These are phyloP conservation scores for Fusarium poae DNA, from an alignment of 2,329 filamentous ascomycete genomes.

Conservation along the genomic window DNA sequence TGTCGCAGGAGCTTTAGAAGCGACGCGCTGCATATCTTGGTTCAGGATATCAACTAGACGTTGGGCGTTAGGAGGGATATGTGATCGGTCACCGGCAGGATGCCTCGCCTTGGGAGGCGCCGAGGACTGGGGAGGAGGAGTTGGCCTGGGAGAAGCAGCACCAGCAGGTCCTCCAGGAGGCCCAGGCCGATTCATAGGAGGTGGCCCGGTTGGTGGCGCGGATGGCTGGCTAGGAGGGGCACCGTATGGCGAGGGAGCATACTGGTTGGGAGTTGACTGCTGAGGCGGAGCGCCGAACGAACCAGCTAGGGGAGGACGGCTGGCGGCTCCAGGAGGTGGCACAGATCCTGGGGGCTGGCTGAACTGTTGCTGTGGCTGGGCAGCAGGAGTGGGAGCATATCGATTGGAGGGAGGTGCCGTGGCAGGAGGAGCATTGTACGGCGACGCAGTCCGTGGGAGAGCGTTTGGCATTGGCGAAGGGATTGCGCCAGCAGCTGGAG, in stretches of 20 bases:
- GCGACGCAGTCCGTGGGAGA: slow-evolving; percentile 81
- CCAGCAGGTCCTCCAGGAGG: slow-evolving; percentile 53
- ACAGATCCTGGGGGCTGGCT: slow-evolving; percentile 58
- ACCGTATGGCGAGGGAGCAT: slow-evolving; percentile 69
- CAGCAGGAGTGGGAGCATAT: slow-evolving; percentile 77
- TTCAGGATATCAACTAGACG: slow-evolving; percentile 84
- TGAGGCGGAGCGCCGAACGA: slow-evolving; percentile 61
- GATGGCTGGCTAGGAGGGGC: slow-evolving; percentile 55
- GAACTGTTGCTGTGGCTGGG: slow-evolving; percentile 62
- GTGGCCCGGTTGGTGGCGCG: slow-evolving; percentile 56
- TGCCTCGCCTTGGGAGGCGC: slow-evolving; percentile 72
- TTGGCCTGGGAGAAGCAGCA: slow-evolving; percentile 49
- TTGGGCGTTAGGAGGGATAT: slow-evolving; percentile 83
- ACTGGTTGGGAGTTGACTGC: slow-evolving; percentile 65
- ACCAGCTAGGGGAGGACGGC: slow-evolving; percentile 62
- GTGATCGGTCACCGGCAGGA: slow-evolving; percentile 87
- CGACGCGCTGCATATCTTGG: slow-evolving; percentile 89
- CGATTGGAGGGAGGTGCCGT: slow-evolving; percentile 77
- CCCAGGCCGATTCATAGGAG: slow-evolving; percentile 53
- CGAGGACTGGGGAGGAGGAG: slow-evolving; percentile 62
- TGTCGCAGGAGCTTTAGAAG: slow-evolving; percentile 83
- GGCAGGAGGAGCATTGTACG: slow-evolving; percentile 85
- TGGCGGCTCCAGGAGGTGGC: slow-evolving; percentile 58
- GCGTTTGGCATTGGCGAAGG: slow-evolving; percentile 68
- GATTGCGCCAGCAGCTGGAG: slow-evolving; percentile 73